phyloP scores from a whole-genome alignment of 768 basidiomycete genomes.

The Rubroboletus satanas region DNA sequence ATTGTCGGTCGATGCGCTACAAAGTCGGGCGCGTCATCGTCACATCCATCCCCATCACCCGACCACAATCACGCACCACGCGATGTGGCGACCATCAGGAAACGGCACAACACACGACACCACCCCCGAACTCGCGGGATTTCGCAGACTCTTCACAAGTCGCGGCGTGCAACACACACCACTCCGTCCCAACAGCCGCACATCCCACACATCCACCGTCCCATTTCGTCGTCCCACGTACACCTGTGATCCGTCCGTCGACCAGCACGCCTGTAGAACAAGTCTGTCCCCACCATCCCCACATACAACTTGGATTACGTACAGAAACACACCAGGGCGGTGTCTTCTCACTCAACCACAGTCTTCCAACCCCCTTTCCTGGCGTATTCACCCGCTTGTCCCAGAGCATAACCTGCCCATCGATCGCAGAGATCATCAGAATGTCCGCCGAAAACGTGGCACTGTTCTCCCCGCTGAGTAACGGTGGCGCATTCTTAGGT shows the following conservation, averaged over 20 bases:
- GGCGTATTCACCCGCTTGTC: conserved; percentile 69
- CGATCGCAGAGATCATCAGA: conserved; percentile 84
- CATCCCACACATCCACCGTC: conserved; percentile 91
- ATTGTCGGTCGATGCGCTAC: conserved; percentile 88
- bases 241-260: conserved; percentile 79
- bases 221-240: conserved; percentile 90
- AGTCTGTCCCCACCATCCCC: conserved; percentile 2
- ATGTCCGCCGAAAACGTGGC: conserved; percentile 73
- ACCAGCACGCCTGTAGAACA: conserved; percentile 83
- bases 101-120: conserved; percentile 90
- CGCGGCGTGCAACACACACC: conserved; percentile 65
- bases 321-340: conserved; percentile 97
- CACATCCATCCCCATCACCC: conserved; percentile 15
- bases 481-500: conserved; percentile 73
- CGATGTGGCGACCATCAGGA: conserved; percentile 88
- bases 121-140: conserved; percentile 84
- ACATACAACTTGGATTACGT: conserved; percentile 27
- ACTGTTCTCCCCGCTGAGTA: conserved; percentile 61
- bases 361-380: conserved; percentile 71
- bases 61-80: conserved; percentile 57
- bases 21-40: conserved; percentile 16
- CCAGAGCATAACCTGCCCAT: conserved; percentile 91
- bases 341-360: conserved; percentile 89
- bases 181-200: conserved; percentile 69
- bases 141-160: conserved; percentile 76